Evolutionary conservation across 2,329 filamentous ascomycete species (phyloP), one percentile per base, ranked within the genome.

Genomic region (Tolypocladium amazonense): DNA sequence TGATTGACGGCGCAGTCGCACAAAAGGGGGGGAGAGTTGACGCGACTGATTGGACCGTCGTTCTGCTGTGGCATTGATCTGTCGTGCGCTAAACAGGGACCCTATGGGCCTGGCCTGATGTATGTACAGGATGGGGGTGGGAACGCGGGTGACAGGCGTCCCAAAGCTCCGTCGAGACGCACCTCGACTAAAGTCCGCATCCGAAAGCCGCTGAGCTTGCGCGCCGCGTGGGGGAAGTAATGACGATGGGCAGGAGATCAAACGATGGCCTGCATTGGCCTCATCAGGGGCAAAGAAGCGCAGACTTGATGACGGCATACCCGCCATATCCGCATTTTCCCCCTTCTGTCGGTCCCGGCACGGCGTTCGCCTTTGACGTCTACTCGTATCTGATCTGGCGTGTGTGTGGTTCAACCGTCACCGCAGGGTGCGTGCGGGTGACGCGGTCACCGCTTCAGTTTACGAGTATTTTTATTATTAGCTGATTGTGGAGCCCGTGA

Each of bases 21-120:
- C 58, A 53, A 41, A n/a, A 50, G 61, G 61, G 25, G 45, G 62
- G 62, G 30, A 35, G 60, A 37, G 53, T 56, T 37, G 58, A 56
- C 61, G 57, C 53, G 58, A 59, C 45, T 65, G 63, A 72, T 72
- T 72, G 69, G 70, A 59, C 63, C 41, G 59, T 59, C 58, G 56
- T 56, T 57, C 65, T 55, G 58, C 60, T 59, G 62, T 68, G 65
- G 67, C 67, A 71, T 72, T 68, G 67, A 69, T 58, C 66, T 61
- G 63, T 60, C 61, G 62, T 65, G 62, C 68, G 69, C 70, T 72
- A 70, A 65, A n/a, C 66, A 65, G 63, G 69, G 69, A 62, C 56
- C 47, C 39, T 53, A 37, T 37, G 59, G 45, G 33, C 39, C 54
- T 55, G 38, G 57, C 38, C 37, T 33, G 23, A 25, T 41, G 55